Base-by-base conservation (phyloP, 2,329 filamentous ascomycete species). In the Alternaria alternata region DNA sequence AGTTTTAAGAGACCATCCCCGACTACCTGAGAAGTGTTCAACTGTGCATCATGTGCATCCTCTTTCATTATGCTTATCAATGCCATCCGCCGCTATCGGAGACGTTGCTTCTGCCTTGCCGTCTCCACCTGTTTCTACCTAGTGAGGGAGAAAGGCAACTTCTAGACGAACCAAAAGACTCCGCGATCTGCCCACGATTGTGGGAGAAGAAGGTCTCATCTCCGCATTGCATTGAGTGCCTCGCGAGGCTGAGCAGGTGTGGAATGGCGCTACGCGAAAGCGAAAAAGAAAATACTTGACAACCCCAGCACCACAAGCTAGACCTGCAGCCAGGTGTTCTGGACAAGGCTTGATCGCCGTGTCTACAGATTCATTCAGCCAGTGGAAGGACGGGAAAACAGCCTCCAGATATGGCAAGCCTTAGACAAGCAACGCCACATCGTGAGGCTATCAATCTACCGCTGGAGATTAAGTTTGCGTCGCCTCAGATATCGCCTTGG, bases 201-300 rank as follows among this genome's bases (percentile, higher is more conserved):
- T 68, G 64, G 62, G 63, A 70, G 48, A 71, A 63, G 54, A 60
- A 56, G 43, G 57, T 69, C 8, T 62, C 38, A 51, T 65, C 69
- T 24, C 66, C 67, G 1, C 30, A 57, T 42, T 71, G 69, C 53
- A 57, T 63, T 26, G 26, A 55, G n/a, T 71, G 69, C 56, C 42
- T 59, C 16, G 57, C 43, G 5, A 43, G n/a, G 20, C 44, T 32
- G 24, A 26, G 51, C 36, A 28, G 28, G 30, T 20, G n/a, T 14
- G 51, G 43, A 22, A 7, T 43, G 20, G 53, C 52, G 41, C 34
- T 61, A 30, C 53, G 28, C 5, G 51, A 55, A 11, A 20, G 39
- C 4, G 49, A 59, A 24, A 28, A 39, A 51, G 38, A 49, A 38
- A 12, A 9, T 14, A 18, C 11, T 4, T 41, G 18, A 32, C 54